These are phyloP conservation scores for Sporothrix globosa DNA, from an alignment of 2,329 filamentous ascomycete genomes.

Conservation along the genomic window DNA sequence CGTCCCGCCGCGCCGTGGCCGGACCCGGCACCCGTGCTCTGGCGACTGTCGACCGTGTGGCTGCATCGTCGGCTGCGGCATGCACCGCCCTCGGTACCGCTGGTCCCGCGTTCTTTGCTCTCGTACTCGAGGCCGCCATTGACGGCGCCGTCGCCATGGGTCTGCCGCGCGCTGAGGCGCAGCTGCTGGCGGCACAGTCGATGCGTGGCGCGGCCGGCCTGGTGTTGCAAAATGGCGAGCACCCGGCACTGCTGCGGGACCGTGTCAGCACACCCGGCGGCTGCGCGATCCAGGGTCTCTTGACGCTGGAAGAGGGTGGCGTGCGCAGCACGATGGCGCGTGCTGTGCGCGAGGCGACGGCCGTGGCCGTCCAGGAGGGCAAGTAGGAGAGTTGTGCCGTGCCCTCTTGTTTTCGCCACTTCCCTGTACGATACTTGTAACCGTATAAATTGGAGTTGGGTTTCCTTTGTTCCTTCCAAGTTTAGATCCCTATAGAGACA, in stretches of 20 bases:
- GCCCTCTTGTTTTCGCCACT: neutral
- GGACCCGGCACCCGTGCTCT: conserved; percentile 50
- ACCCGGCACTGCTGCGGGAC: conserved; percentile 73
- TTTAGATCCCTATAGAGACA: conserved; percentile 10
- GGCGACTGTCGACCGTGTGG: conserved; percentile 50
- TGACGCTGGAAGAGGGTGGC: conserved; percentile 73
- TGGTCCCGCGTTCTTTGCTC: conserved; percentile 74
- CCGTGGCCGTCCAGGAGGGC: conserved; percentile 54
- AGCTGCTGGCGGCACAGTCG: conserved; percentile 76
- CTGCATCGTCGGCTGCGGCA: conserved; percentile 65
- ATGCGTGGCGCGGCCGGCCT: conserved; percentile 74
- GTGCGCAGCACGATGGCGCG: conserved; percentile 68
- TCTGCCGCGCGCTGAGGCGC: conserved; percentile 70
- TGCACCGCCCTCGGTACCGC: conserved; percentile 74
- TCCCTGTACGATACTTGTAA: conserved; percentile 22
- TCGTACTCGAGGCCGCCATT: conserved; percentile 74
- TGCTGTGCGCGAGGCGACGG: conserved; percentile 71
- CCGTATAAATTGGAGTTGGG: neutral
- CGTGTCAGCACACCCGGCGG: conserved; percentile 78
- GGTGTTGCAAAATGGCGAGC: conserved; percentile 67
- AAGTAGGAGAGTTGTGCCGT: neutral
- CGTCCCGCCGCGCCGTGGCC: conserved; percentile 3
- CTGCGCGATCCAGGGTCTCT: conserved; percentile 73
- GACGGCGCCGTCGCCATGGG: conserved; percentile 82
- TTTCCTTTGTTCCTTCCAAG: conserved; percentile 14